phyloP scores from a whole-genome alignment of 805 yeast species.

The Monosporozyma yasuniensis region DNA sequence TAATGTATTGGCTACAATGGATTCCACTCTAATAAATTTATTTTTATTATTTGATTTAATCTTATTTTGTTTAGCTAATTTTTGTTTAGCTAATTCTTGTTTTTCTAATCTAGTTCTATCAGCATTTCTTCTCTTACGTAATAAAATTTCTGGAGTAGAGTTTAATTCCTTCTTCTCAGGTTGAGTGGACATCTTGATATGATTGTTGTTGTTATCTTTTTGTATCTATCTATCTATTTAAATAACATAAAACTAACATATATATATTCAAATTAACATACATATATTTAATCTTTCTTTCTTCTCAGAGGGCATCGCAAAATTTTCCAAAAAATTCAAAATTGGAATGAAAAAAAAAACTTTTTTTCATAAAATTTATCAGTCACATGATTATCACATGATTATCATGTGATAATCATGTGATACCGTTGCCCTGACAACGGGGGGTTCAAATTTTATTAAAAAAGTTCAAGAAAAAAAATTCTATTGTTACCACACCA shows the following conservation, averaged over 20 bases:
- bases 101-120: constrained; percentile 65
- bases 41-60: constrained; percentile 37
- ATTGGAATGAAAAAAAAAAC: too few species aligned
- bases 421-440: background rate
- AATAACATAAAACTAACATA: too few species aligned
- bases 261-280: too few species aligned
- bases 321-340: background rate
- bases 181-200: background rate
- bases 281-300: too few species aligned
- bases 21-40: constrained; percentile 66
- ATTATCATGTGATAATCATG: background rate
- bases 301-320: background rate
- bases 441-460: too few species aligned
- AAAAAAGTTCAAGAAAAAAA: too few species aligned
- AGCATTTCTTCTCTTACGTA: constrained; percentile 71
- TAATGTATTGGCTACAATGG: constrained; percentile 55
- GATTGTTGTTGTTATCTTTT: too few species aligned
- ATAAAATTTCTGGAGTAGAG: constrained; percentile 67
- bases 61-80: constrained; percentile 38
- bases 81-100: constrained; percentile 53
- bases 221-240: too few species aligned
- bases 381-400: too few species aligned
- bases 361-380: too few species aligned
- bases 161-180: constrained; percentile 17
- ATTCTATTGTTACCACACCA: too few species aligned